phyloP scores from a whole-genome alignment of 2,329 filamentous ascomycete genomes.

The Tolypocladium album region DNA sequence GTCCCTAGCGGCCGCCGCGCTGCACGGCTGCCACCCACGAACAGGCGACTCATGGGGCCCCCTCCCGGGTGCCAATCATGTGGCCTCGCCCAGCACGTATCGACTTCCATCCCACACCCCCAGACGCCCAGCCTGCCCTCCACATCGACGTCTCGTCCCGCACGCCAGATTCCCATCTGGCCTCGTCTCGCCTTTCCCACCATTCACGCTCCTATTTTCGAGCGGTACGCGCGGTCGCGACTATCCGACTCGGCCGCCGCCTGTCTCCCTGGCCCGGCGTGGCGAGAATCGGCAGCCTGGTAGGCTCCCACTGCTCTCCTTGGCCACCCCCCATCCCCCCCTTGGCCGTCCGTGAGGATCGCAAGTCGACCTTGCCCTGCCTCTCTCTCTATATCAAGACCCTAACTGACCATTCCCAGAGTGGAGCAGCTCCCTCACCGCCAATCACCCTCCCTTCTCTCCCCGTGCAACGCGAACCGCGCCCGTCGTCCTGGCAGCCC shows the following conservation, averaged over 20 bases:
- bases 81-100: constrained; percentile 13
- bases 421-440: constrained; percentile 4
- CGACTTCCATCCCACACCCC: constrained; percentile 10
- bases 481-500: constrained; percentile 10
- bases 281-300: constrained; percentile 5
- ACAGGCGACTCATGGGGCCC: background rate
- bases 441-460: background rate
- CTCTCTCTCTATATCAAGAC: constrained; percentile 4
- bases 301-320: constrained; percentile 6
- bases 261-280: constrained; percentile 7
- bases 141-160: constrained; percentile 15
- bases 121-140: constrained; percentile 4
- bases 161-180: constrained; percentile 10
- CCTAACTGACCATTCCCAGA: constrained; percentile 10
- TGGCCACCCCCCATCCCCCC: background rate
- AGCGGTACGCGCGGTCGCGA: constrained; percentile 21
- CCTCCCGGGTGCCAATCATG: constrained; percentile 19
- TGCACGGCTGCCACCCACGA: background rate
- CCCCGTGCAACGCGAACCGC: background rate
- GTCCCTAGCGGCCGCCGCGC: background rate
- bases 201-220: constrained; percentile 7
- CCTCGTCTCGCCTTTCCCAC: constrained; percentile 5
- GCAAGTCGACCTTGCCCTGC: constrained; percentile 1
- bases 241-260: constrained; percentile 11
- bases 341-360: background rate